Evolutionary conservation across 768 basidiomycete genomes (phyloP).

Genomic region (Goffeauzyma gilvescens): DNA sequence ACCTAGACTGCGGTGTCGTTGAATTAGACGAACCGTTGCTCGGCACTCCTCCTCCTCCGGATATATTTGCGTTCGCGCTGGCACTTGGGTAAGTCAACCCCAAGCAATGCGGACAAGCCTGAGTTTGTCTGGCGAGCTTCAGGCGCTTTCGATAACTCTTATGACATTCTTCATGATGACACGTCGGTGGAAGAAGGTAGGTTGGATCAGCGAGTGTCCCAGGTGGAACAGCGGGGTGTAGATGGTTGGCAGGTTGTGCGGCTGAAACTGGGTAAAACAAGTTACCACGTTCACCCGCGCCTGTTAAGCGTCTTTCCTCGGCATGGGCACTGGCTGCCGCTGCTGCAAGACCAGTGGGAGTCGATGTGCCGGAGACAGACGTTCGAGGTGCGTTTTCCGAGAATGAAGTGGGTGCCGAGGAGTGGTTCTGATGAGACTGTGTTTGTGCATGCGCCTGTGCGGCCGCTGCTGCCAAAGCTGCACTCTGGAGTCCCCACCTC

Average conservation of each 20-base stretch:
- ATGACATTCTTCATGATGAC: constrained; percentile 37
- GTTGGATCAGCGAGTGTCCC: constrained; percentile 32
- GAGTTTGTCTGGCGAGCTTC: constrained; percentile 32
- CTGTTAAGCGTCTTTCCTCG: constrained; percentile 1
- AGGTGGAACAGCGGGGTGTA: constrained; percentile 29
- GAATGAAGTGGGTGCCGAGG: too few species aligned
- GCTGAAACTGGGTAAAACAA: constrained; percentile 30
- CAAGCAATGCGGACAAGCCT: constrained; percentile 30
- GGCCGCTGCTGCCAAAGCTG: background rate
- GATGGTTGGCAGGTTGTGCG: constrained; percentile 26
- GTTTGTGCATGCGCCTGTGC: too few species aligned
- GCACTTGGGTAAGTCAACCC: constrained; percentile 11
- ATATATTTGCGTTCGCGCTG: background rate
- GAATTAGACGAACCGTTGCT: constrained; percentile 23
- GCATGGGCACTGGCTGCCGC: too few species aligned
- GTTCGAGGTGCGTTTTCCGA: too few species aligned
- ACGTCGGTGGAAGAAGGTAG: constrained; percentile 33
- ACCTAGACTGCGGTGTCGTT: constrained; percentile 26
- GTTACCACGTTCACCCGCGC: constrained; percentile 7
- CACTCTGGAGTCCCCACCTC: too few species aligned
- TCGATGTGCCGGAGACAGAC: too few species aligned
- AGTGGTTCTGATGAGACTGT: too few species aligned
- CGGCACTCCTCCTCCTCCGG: constrained; percentile 9
- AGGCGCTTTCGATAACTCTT: constrained; percentile 35
- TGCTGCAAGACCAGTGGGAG: too few species aligned